Percentiles rank a stretch among this genome's conserved stretches.
Conservation (phyloP, 1,284 basidiomycete species). For the Cryptococcus depauperatus region DNA sequence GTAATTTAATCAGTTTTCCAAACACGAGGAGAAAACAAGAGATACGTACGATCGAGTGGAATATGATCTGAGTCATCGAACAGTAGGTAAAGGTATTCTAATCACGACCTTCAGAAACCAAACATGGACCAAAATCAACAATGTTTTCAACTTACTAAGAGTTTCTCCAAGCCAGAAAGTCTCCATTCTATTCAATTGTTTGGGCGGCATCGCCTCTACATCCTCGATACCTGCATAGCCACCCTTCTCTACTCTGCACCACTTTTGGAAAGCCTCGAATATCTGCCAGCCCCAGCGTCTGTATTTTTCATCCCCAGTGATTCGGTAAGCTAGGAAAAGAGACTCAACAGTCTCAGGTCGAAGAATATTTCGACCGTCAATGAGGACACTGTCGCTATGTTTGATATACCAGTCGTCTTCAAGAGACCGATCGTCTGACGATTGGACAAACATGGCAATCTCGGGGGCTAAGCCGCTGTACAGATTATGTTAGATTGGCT, state of each 20-base stretch:
- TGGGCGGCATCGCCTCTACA: constrained; percentile 62
- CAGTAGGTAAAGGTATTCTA: constrained; percentile 79
- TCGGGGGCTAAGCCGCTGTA: constrained; percentile 69
- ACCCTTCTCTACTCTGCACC: constrained; percentile 62
- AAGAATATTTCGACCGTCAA: constrained; percentile 83
- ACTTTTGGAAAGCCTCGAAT: constrained; percentile 78
- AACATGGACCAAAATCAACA: background rate
- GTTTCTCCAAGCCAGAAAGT: constrained; percentile 92
- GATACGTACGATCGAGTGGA: constrained; percentile 59
- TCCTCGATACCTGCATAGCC: constrained; percentile 80
- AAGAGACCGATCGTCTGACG: constrained; percentile 43
- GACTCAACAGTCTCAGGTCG: constrained; percentile 94
- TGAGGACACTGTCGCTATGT: constrained; percentile 47
- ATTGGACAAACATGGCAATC: constrained; percentile 66
- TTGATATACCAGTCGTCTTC: constrained; percentile 82
- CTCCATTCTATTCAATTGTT: constrained; percentile 83
- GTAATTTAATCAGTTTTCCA: constrained; percentile 4
- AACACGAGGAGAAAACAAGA: no score
- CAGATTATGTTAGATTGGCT: background rate
- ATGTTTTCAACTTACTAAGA: constrained; percentile 50
- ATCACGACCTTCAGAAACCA: background rate
- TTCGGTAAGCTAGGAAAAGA: constrained; percentile 73
- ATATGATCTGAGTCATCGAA: constrained; percentile 69
- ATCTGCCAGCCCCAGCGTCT: constrained; percentile 81
- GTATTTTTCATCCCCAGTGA: constrained; percentile 75